These are phyloP conservation scores for Hymenoscyphus linearis DNA, from an alignment of 2,329 filamentous ascomycete genomes.

Conservation along the genomic window DNA sequence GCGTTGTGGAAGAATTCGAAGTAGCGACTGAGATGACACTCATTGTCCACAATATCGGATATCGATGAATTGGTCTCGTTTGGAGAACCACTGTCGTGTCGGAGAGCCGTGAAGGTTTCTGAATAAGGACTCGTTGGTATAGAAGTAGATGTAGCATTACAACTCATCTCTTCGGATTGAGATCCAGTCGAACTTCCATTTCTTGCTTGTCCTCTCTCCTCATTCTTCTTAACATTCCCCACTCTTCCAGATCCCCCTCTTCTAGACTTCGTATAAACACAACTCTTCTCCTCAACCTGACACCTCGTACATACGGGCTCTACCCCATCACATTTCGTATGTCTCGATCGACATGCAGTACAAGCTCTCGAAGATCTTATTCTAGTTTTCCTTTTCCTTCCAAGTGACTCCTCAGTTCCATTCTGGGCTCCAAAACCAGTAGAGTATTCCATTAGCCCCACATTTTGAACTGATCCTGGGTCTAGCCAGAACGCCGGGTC, in stretches of 20 bases:
- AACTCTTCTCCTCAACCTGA: conserved; percentile 38
- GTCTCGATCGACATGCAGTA: conserved; percentile 45
- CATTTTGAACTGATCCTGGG: neutral
- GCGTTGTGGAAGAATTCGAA: conserved; percentile 28
- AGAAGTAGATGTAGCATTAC: neutral
- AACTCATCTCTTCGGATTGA: neutral
- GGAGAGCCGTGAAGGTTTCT: neutral
- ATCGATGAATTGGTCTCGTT: neutral
- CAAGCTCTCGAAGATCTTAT: conserved; percentile 40
- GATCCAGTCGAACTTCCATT: neutral
- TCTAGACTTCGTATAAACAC: conserved; percentile 46
- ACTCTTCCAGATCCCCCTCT: conserved; percentile 35
- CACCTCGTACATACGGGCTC: conserved; percentile 44
- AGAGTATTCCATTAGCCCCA: conserved; percentile 1
- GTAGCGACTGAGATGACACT: conserved; percentile 6
- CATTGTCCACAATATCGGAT: neutral
- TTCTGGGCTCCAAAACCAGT: neutral
- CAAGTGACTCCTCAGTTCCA: neutral
- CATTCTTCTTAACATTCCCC: neutral
- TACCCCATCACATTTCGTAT: conserved; percentile 48
- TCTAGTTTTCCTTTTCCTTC: conserved; percentile 10
- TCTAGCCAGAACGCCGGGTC: conserved; percentile 4
- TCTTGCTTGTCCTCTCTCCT: neutral
- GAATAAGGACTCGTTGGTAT: neutral
- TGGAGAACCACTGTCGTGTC: neutral